A percentile compares a stretch with the other conserved stretches of the same genome.
phyloP scores from a whole-genome alignment of 2,329 filamentous ascomycete genomes.

The Paracorniculantispora psalliotae region DNA sequence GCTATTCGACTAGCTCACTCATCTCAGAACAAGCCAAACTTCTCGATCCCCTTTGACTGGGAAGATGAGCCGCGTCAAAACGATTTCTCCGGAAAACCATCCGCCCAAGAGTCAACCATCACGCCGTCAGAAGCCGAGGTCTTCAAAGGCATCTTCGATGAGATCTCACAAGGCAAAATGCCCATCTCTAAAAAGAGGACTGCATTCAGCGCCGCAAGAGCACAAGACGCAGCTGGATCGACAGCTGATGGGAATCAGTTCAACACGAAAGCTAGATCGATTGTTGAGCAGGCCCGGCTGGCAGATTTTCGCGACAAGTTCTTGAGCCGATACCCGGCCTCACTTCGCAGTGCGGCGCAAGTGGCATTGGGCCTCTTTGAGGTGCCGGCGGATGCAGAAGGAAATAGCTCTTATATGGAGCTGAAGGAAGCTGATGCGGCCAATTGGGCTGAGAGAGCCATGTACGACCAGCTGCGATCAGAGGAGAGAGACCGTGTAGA shows the following conservation, averaged over 20 bases:
- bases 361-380: constrained; percentile 35
- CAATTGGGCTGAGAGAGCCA: constrained; percentile 30
- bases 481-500: constrained; percentile 50
- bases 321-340: constrained; percentile 33
- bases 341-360: constrained; percentile 36
- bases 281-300: constrained; percentile 29
- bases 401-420: constrained; percentile 22
- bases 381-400: constrained; percentile 24
- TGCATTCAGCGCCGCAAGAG: background rate
- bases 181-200: constrained; percentile 23
- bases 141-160: constrained; percentile 53
- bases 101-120: constrained; percentile 42
- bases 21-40: constrained; percentile 18
- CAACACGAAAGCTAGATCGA: constrained; percentile 22
- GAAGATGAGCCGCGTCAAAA: constrained; percentile 25
- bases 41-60: constrained; percentile 50
- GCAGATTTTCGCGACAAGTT: constrained; percentile 31
- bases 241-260: background rate
- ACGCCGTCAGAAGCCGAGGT: constrained; percentile 54
- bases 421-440: constrained; percentile 27
- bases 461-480: constrained; percentile 33
- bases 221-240: background rate
- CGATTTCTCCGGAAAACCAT: constrained; percentile 18
- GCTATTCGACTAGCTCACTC: constrained; percentile 20
- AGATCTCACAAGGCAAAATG: constrained; percentile 34